phyloP scores from a whole-genome alignment of 352 stramenopile species.

The Globisporangium nagaii region DNA sequence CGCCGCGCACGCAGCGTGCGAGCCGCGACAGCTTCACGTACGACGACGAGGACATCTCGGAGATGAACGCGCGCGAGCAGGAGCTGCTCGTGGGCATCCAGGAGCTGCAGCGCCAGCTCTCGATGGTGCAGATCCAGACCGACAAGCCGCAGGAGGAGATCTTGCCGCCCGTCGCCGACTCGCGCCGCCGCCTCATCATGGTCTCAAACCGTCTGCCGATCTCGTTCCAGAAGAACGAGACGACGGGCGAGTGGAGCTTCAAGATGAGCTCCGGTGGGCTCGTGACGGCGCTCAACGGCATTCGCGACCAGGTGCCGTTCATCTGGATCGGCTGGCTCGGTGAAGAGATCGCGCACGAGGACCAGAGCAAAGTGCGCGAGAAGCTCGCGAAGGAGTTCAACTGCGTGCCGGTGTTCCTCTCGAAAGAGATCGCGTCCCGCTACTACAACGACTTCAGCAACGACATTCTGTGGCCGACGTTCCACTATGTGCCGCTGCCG shows the following conservation, averaged over 20 bases:
- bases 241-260: slow-evolving; percentile 83
- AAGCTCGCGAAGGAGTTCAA: slow-evolving; percentile 86
- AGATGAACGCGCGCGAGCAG: slow-evolving; percentile 82
- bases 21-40: slow-evolving; percentile 21
- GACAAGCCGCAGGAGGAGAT: slow-evolving; percentile 76
- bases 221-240: slow-evolving; percentile 80
- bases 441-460: slow-evolving; percentile 93
- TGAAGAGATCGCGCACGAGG: slow-evolving; percentile 80
- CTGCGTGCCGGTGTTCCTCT: slow-evolving; percentile 86
- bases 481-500: slow-evolving; percentile 88
- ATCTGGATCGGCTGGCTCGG: slow-evolving; percentile 91
- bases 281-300: slow-evolving; percentile 85
- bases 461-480: slow-evolving; percentile 89
- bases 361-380: slow-evolving; percentile 74
- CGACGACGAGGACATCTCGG: slow-evolving; percentile 58
- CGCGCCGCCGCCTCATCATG: slow-evolving; percentile 80
- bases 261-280: slow-evolving; percentile 85
- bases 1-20: slow-evolving; percentile 16
- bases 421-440: slow-evolving; percentile 80
- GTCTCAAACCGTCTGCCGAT: slow-evolving; percentile 90
- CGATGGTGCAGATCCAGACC: slow-evolving; percentile 82
- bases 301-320: slow-evolving; percentile 85
- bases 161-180: slow-evolving; percentile 44
- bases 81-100: slow-evolving; percentile 90
- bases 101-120: slow-evolving; percentile 86